A percentile compares a stretch with the other conserved stretches of the same genome.
Conservation (phyloP, 192 early-diverging fungal genomes). For the Linnemannia elongata region DNA sequence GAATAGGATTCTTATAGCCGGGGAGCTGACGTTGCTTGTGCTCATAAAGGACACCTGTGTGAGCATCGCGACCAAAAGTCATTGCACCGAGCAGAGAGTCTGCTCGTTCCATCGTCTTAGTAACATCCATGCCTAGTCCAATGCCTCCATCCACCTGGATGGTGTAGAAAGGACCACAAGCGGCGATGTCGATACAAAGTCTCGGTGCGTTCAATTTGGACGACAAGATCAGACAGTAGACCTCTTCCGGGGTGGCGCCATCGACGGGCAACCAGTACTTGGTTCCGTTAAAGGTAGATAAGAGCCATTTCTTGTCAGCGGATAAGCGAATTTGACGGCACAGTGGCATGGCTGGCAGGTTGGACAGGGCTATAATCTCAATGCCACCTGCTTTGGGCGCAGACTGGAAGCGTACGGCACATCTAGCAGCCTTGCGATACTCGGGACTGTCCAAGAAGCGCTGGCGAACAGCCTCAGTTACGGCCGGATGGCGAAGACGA, state of each 20-base stretch:
- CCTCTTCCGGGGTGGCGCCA: background rate
- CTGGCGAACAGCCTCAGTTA: background rate
- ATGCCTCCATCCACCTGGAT: background rate
- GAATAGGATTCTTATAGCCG: background rate
- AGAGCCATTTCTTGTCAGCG: background rate
- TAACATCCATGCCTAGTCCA: too few species aligned
- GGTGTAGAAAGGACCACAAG: background rate
- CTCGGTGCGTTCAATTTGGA: background rate
- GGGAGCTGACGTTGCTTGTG: conserved; percentile 1
- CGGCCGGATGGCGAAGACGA: background rate
- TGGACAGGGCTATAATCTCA: background rate
- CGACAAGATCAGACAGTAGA: background rate
- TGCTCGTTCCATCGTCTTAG: background rate
- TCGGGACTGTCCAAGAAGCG: background rate
- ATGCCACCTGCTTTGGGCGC: background rate
- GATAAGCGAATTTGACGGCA: background rate
- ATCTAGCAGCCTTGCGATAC: background rate
- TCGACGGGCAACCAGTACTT: background rate
- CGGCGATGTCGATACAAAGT: background rate
- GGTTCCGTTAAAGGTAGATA: background rate
- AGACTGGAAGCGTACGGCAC: background rate
- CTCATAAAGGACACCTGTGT: background rate
- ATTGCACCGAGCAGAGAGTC: background rate
- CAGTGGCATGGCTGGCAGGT: background rate
- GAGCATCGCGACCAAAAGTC: background rate